A percentile compares a stretch with the other conserved stretches of the same genome.
phyloP scores from a whole-genome alignment of 2,329 filamentous ascomycete genomes.

The Paecilomyces variotii region DNA sequence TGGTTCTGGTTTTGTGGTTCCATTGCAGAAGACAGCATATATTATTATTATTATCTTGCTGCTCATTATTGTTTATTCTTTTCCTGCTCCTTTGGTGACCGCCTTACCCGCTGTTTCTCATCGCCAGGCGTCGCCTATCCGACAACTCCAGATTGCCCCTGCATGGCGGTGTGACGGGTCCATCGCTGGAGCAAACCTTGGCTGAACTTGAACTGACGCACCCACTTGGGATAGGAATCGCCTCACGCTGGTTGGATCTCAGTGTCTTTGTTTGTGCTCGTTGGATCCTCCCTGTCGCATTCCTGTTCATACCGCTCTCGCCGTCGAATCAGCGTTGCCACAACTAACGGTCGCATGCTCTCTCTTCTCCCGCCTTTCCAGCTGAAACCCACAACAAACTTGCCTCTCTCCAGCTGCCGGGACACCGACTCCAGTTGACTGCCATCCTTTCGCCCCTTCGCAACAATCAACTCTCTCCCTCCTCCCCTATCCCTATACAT shows the following conservation, averaged over 20 bases:
- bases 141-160: neutral
- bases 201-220: constrained; percentile 1
- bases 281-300: constrained; percentile 2
- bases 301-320: constrained; percentile 1
- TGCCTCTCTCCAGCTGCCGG: neutral
- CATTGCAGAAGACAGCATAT: neutral
- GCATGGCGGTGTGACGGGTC: neutral
- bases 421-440: constrained; percentile 1
- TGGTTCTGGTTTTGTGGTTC: neutral
- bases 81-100: neutral
- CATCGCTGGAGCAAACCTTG: neutral
- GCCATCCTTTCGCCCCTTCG: constrained; percentile 2
- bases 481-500: constrained; percentile 10
- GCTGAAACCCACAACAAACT: constrained; percentile 1
- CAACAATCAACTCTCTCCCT: constrained; percentile 7
- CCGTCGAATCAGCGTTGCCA: constrained; percentile 12
- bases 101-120: neutral
- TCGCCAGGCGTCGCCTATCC: neutral
- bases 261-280: neutral
- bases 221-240: neutral
- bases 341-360: constrained; percentile 8
- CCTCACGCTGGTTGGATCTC: neutral
- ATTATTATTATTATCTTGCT: neutral
- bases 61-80: neutral
- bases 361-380: neutral